These are phyloP conservation scores for Decorospora gaudefroyi DNA, from an alignment of 2,329 filamentous ascomycete species.

Conservation along the genomic window DNA sequence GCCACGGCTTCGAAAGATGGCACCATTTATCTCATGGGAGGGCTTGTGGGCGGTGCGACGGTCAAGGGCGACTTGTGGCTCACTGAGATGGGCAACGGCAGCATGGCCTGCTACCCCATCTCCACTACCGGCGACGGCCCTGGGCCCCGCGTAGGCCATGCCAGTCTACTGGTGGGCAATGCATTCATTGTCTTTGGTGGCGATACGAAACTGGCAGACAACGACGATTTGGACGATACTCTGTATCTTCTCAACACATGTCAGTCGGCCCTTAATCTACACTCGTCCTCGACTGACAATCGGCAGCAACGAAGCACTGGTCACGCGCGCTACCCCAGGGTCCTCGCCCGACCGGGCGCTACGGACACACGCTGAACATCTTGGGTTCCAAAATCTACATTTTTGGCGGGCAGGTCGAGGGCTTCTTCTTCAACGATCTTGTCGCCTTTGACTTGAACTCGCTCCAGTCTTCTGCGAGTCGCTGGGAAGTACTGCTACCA, in stretches of 20 bases:
- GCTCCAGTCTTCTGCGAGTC: slow-evolving; percentile 84
- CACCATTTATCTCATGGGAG: slow-evolving; percentile 96
- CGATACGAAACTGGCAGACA: slow-evolving; percentile 95
- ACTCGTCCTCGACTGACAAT: slow-evolving; percentile 32
- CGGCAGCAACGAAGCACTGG: slow-evolving; percentile 91
- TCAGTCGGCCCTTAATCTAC: slow-evolving; percentile 57
- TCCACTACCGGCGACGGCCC: slow-evolving; percentile 92
- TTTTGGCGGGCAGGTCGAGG: slow-evolving; percentile 96
- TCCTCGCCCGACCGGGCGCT: slow-evolving; percentile 82
- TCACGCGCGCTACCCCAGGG: slow-evolving; percentile 89
- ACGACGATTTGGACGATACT: slow-evolving; percentile 89
- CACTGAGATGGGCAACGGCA: slow-evolving; percentile 82
- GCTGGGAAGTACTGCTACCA: slow-evolving; percentile 89
- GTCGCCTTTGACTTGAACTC: slow-evolving; percentile 95
- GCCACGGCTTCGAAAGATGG: slow-evolving; percentile 92
- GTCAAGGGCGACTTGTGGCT: slow-evolving; percentile 98
- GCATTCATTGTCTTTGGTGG: slow-evolving; percentile 99
- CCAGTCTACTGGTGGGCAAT: slow-evolving; percentile 93
- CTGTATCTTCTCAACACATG: slow-evolving; percentile 96
- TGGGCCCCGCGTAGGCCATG: slow-evolving; percentile 90
- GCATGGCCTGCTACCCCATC: slow-evolving; percentile 87
- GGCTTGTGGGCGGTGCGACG: slow-evolving; percentile 89
- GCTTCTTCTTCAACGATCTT: slow-evolving; percentile 96
- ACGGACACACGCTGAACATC: slow-evolving; percentile 95
- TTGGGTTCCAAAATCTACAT: slow-evolving; percentile 96